Conservation (phyloP, 2,329 filamentous ascomycete species). For the Paraconiothyrium brasiliense region DNA sequence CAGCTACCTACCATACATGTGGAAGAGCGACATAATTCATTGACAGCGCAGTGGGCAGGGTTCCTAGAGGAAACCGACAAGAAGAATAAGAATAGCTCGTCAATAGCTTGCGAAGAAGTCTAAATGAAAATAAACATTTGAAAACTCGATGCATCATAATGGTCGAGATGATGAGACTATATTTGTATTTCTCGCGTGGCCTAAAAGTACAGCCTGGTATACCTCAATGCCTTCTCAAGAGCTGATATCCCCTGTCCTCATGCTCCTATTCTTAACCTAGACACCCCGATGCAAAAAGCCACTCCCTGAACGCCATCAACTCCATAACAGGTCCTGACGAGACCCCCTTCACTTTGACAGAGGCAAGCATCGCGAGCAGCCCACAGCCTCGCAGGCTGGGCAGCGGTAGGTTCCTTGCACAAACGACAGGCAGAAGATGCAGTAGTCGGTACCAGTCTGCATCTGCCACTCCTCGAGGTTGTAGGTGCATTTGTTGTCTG, state of each 20-base stretch:
- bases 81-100: neutral
- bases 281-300: neutral
- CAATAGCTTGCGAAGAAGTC: slow-evolving; percentile 1
- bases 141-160: neutral
- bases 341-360: neutral
- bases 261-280: neutral
- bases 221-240: neutral
- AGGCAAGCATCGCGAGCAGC: too few relatives aligned
- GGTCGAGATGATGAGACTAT: neutral
- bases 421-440: too few relatives aligned
- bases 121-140: neutral
- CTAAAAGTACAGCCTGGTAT: neutral
- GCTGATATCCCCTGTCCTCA: neutral
- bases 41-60: slow-evolving; percentile 11
- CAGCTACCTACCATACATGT: slow-evolving; percentile 12
- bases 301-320: neutral
- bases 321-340: neutral
- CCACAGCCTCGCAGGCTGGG: too few relatives aligned
- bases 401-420: too few relatives aligned
- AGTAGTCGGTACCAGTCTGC: too few relatives aligned
- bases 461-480: too few relatives aligned
- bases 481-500: too few relatives aligned
- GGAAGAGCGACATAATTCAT: slow-evolving; percentile 11
- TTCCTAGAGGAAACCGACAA: slow-evolving; percentile 11
- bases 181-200: neutral